Evolutionary conservation across 2,329 filamentous ascomycete species (phyloP).

Genomic region (Trichophyton simii): DNA sequence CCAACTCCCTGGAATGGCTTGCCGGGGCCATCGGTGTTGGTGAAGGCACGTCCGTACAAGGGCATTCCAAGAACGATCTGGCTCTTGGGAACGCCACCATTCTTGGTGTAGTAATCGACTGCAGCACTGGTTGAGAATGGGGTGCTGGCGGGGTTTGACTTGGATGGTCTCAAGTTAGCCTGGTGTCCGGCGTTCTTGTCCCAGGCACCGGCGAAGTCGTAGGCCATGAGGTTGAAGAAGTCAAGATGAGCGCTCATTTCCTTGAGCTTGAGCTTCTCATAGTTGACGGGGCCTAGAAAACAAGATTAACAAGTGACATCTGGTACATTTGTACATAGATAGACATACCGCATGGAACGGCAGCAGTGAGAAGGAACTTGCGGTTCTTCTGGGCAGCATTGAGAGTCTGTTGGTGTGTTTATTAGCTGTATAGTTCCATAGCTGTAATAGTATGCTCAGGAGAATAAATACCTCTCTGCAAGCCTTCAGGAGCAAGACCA

Average conservation of each 20-base stretch:
- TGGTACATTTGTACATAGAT: too few relatives aligned
- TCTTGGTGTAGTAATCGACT: slow-evolving; percentile 54
- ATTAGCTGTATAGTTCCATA: not conserved
- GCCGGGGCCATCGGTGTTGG: slow-evolving; percentile 65
- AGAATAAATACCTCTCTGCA: slow-evolving; percentile 26
- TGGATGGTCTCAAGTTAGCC: slow-evolving; percentile 59
- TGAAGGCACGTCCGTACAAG: slow-evolving; percentile 81
- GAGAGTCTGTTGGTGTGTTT: not conserved
- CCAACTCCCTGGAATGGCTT: slow-evolving; percentile 59
- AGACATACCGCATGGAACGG: slow-evolving; percentile 33
- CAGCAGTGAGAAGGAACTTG: slow-evolving; percentile 39
- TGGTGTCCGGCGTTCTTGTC: slow-evolving; percentile 62
- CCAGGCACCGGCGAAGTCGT: slow-evolving; percentile 79
- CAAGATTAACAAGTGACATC: not conserved
- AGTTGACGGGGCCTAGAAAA: slow-evolving; percentile 28
- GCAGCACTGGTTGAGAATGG: slow-evolving; percentile 66
- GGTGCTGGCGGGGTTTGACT: slow-evolving; percentile 50
- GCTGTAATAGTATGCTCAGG: not conserved
- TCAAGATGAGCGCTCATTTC: slow-evolving; percentile 38
- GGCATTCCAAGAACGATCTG: slow-evolving; percentile 93
- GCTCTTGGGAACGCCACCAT: slow-evolving; percentile 45
- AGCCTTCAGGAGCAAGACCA: slow-evolving; percentile 32
- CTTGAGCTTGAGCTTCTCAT: slow-evolving; percentile 30
- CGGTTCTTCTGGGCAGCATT: slow-evolving; percentile 17
- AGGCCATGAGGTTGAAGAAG: slow-evolving; percentile 58